phyloP scores from a whole-genome alignment of 768 basidiomycete species.

The Strobilomyces echinocephalus region DNA sequence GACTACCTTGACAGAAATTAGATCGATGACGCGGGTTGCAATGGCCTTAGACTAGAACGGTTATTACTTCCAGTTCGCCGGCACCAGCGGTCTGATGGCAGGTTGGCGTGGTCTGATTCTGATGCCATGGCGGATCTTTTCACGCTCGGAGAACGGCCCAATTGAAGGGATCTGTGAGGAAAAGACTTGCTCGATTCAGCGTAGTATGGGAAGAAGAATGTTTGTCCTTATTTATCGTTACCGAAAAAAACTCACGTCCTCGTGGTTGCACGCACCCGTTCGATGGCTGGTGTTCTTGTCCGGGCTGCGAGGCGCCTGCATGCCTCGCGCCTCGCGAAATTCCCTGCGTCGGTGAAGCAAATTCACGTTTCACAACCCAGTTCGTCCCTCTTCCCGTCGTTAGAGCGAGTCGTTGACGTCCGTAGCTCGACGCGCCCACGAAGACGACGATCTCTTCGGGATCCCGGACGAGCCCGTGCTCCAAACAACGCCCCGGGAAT shows the following conservation, averaged over 20 bases:
- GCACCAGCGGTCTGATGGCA: background rate
- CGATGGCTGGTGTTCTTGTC: conserved; percentile 17
- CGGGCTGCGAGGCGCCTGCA: conserved; percentile 9
- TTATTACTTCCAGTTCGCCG: too few species aligned
- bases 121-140: too few species aligned
- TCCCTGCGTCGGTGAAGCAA: conserved; percentile 4
- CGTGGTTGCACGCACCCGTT: background rate
- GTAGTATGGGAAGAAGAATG: background rate
- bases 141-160: too few species aligned
- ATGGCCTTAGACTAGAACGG: too few species aligned
- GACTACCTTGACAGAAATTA: too few species aligned
- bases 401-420: background rate
- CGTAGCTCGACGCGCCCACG: conserved; percentile 14
- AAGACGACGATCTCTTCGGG: conserved; percentile 13
- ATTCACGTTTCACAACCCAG: conserved; percentile 21
- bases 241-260: background rate
- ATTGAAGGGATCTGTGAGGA: too few species aligned
- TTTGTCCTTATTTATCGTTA: conserved; percentile 12
- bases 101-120: too few species aligned
- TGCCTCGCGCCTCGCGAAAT: conserved; percentile 1
- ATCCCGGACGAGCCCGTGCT: conserved; percentile 1
- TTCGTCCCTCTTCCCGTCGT: conserved; percentile 13
- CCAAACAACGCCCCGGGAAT: background rate
- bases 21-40: too few species aligned
- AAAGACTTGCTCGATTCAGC: too few species aligned